A percentile compares a stretch with the other conserved stretches of the same genome.
Conservation (phyloP, 768 basidiomycete genomes). For the Boletus bicolor region DNA sequence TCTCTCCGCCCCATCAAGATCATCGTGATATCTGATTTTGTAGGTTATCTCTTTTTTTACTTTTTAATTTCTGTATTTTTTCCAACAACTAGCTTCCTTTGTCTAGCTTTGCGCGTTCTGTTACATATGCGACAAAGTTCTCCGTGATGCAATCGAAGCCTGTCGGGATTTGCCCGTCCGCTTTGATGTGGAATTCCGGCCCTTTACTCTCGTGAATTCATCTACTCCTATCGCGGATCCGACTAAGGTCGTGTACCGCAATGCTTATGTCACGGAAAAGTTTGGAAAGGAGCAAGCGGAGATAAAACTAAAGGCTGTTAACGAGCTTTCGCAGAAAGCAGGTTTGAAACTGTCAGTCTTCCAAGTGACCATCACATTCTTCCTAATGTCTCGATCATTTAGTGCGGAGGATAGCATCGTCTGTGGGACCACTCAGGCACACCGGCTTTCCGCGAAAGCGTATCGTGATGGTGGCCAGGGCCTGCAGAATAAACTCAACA, state of each 20-base stretch:
- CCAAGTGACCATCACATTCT: not conserved
- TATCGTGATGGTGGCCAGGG: conserved; percentile 36
- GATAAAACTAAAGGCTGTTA: conserved; percentile 20
- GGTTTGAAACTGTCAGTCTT: conserved; percentile 24
- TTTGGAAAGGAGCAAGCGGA: conserved; percentile 28
- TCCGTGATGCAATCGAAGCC: conserved; percentile 33
- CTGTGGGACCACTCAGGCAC: conserved; percentile 37
- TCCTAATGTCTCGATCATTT: not conserved
- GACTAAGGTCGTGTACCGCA: conserved; percentile 14
- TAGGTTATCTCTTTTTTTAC: conserved; percentile 1
- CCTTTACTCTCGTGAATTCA: conserved; percentile 24
- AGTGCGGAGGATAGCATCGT: conserved; percentile 38
- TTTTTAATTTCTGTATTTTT: not conserved
- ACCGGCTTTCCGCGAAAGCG: conserved; percentile 44
- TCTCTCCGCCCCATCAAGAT: conserved; percentile 28
- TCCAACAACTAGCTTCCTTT: not conserved
- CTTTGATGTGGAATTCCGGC: conserved; percentile 33
- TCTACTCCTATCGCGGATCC: not conserved
- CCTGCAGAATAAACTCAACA: conserved; percentile 36
- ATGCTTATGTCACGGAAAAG: conserved; percentile 18
- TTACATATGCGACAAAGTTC: conserved; percentile 34
- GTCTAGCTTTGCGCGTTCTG: conserved; percentile 34
- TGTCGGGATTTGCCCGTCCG: conserved; percentile 29
- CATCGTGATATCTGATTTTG: conserved; percentile 33
- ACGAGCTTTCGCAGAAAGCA: conserved; percentile 24